Percentiles rank a stretch among this genome's conserved stretches.
These are phyloP conservation scores for Trypanosoma avium DNA, from an alignment of 208 protist genomes.

Conservation along the genomic window DNA sequence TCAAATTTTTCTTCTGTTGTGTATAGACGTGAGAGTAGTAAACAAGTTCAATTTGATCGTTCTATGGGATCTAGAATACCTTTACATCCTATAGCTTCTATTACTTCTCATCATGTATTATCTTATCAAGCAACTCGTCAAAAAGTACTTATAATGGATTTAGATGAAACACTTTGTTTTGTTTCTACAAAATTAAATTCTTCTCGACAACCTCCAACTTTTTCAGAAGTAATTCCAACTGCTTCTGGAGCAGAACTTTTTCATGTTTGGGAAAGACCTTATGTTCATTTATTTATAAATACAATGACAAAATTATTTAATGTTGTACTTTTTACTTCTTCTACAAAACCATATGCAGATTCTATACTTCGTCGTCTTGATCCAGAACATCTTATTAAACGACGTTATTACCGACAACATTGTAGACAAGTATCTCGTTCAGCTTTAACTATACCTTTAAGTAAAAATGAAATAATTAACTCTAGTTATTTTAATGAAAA, in stretches of 20 bases:
- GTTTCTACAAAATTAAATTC: conserved; percentile 68
- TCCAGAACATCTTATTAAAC: conserved; percentile 57
- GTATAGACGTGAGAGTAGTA: conserved; percentile 70
- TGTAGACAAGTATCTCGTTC: conserved; percentile 62
- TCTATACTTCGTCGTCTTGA: conserved; percentile 85
- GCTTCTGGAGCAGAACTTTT: conserved; percentile 79
- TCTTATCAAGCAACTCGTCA: conserved; percentile 85
- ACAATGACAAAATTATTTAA: conserved; percentile 81
- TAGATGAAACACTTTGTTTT: conserved; percentile 90
- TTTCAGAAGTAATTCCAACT: conserved; percentile 88
- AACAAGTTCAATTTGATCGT: conserved; percentile 55
- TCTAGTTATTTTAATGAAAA: background rate
- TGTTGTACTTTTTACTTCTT: conserved; percentile 86
- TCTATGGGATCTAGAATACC: conserved; percentile 25
- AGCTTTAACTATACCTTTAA: conserved; percentile 16
- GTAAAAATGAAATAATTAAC: background rate
- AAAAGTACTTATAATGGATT: conserved; percentile 89
- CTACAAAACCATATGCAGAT: conserved; percentile 86
- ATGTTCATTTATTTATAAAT: conserved; percentile 66
- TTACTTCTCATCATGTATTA: conserved; percentile 82
- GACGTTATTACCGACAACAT: conserved; percentile 81
- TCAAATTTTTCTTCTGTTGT: conserved; percentile 38
- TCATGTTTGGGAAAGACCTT: conserved; percentile 83
- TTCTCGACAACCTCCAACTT: conserved; percentile 67
- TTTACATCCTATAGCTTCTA: conserved; percentile 61